Evolutionary conservation across 1,284 basidiomycete species (phyloP).

Genomic region (Leccinum fallax): DNA sequence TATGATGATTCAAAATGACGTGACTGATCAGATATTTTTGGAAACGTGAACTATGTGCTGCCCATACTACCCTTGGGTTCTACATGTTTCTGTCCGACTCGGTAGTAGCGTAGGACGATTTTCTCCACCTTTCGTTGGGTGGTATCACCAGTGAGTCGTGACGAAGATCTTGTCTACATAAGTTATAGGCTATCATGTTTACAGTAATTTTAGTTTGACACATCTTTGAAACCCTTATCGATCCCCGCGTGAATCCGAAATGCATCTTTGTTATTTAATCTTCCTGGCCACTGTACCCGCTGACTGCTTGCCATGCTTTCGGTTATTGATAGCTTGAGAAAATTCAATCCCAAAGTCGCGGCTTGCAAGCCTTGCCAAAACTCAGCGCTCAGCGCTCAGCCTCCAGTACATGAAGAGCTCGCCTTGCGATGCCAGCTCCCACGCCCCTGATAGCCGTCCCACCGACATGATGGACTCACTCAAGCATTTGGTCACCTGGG

Average conservation of each 20-base stretch:
- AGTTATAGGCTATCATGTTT: background rate
- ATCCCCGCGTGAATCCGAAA: no score
- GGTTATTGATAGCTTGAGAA: slow-evolving; percentile 12
- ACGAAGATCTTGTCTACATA: background rate
- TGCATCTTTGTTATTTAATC: no score
- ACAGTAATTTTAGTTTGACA: background rate
- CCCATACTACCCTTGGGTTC: no score
- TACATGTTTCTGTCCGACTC: no score
- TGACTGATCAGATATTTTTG: no score
- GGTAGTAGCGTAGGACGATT: no score
- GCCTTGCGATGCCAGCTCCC: background rate
- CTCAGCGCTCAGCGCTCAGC: no score
- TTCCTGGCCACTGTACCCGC: background rate
- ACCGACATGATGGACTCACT: slow-evolving; percentile 9
- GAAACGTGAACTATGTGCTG: no score
- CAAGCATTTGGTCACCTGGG: slow-evolving; percentile 8
- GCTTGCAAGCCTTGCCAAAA: background rate
- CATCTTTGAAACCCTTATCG: background rate
- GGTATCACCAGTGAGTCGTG: background rate
- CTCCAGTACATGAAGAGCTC: slow-evolving; percentile 9
- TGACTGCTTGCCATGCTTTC: slow-evolving; percentile 13
- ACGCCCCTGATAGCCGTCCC: background rate
- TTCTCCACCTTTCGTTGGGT: no score
- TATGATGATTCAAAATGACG: background rate
- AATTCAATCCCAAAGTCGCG: slow-evolving; percentile 1